These are phyloP conservation scores for Ophiosphaerella herpotricha DNA, from an alignment of 2,329 filamentous ascomycete genomes.

Conservation along the genomic window DNA sequence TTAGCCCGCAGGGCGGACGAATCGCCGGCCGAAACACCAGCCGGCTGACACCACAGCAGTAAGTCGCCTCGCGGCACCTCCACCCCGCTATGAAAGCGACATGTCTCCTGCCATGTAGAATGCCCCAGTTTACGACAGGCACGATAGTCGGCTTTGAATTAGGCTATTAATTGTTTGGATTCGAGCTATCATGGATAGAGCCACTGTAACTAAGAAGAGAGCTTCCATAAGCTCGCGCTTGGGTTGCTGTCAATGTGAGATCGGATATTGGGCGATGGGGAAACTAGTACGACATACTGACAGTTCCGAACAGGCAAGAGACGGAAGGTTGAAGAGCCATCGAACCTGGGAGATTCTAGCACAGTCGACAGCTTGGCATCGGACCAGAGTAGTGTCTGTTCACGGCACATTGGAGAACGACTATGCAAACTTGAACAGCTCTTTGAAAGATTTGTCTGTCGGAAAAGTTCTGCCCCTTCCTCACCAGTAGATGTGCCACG, in stretches of 20 bases:
- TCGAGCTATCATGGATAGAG: slow-evolving; percentile 26
- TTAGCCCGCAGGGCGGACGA: slow-evolving; percentile 28
- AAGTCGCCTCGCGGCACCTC: slow-evolving; percentile 31
- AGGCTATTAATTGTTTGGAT: background rate
- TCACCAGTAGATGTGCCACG: slow-evolving; percentile 11
- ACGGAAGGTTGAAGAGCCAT: slow-evolving; percentile 25
- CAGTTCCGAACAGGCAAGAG: slow-evolving; percentile 35
- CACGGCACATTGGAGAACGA: slow-evolving; percentile 38
- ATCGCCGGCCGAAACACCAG: slow-evolving; percentile 29
- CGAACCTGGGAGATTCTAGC: slow-evolving; percentile 17
- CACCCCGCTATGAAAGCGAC: slow-evolving; percentile 42
- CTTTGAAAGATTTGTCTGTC: slow-evolving; percentile 43
- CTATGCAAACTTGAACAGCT: slow-evolving; percentile 42
- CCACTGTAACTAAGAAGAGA: slow-evolving; percentile 29
- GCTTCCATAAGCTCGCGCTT: slow-evolving; percentile 32
- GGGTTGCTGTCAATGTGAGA: slow-evolving; percentile 45
- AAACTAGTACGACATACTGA: slow-evolving; percentile 13
- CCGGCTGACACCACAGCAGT: slow-evolving; percentile 24
- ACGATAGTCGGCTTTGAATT: background rate
- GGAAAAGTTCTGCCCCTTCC: slow-evolving; percentile 24
- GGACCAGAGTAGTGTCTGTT: slow-evolving; percentile 28
- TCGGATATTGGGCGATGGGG: background rate
- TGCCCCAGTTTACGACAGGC: slow-evolving; percentile 15
- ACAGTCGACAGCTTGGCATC: slow-evolving; percentile 18
- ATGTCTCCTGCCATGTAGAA: slow-evolving; percentile 25